These are phyloP conservation scores for Tolypocladium amazonense DNA, from an alignment of 2,329 filamentous ascomycete genomes.

Conservation along the genomic window DNA sequence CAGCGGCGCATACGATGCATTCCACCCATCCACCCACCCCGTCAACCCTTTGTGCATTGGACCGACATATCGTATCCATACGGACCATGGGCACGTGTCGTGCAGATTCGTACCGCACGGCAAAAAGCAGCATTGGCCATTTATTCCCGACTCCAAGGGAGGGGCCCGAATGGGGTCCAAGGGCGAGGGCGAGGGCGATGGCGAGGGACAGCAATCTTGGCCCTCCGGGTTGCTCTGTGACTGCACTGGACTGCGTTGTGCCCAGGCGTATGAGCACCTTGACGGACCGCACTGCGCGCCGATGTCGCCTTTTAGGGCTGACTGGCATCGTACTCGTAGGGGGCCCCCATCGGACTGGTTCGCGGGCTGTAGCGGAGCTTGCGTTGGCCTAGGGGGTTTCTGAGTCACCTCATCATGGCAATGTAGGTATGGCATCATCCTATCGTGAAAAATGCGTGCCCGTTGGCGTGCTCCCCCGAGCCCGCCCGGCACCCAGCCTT, in stretches of 20 bases:
- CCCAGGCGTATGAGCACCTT: no score
- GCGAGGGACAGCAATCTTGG: background rate
- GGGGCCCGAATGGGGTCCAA: background rate
- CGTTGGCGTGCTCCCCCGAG: background rate
- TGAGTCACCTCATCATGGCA: conserved; percentile 4
- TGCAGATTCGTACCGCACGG: background rate
- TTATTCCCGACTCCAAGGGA: background rate
- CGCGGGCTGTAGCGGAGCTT: background rate
- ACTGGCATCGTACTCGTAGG: background rate
- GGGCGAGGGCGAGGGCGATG: background rate
- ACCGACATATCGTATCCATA: background rate
- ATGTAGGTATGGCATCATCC: conserved; percentile 4
- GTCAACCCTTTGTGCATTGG: conserved; percentile 3
- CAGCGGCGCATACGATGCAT: background rate
- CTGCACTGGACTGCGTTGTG: background rate
- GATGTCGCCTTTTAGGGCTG: background rate
- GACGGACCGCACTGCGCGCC: background rate
- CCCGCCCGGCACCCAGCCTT: background rate
- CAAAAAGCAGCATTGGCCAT: background rate
- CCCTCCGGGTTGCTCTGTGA: background rate
- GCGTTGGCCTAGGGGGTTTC: background rate
- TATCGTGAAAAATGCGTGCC: conserved; percentile 1
- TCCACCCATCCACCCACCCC: background rate
- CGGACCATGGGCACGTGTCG: background rate
- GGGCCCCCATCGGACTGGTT: background rate